Percentiles rank a stretch among this genome's conserved stretches.
Evolutionary conservation across 1,284 basidiomycete species (phyloP).

Genomic region (Apiotrichum brassicae): DNA sequence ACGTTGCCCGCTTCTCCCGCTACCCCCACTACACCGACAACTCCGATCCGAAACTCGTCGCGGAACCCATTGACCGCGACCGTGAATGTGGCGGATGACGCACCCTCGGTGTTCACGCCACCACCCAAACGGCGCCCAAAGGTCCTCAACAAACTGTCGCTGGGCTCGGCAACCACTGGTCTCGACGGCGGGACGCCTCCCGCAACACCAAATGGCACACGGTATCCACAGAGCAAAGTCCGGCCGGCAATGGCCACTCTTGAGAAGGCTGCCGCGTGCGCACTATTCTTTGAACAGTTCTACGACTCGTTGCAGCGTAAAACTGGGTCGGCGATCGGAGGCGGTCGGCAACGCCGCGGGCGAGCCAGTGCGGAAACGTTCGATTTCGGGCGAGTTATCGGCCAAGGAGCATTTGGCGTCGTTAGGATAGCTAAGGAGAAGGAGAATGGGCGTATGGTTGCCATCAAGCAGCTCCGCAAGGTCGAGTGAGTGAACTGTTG

Average conservation of each 20-base stretch:
- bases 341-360: constrained; percentile 1
- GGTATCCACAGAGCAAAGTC: neutral
- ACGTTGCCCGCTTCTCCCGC: neutral
- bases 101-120: neutral
- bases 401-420: constrained; percentile 94
- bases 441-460: constrained; percentile 71
- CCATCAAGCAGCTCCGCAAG: constrained; percentile 97
- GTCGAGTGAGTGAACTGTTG: constrained; percentile 53
- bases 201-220: neutral
- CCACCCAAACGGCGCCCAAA: constrained; percentile 4
- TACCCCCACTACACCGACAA: neutral
- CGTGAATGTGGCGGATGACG: neutral
- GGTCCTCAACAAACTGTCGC: constrained; percentile 15
- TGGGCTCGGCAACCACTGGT: neutral
- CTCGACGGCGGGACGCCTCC: neutral
- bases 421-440: constrained; percentile 84
- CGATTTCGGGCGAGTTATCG: constrained; percentile 86
- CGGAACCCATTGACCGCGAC: too few relatives aligned
- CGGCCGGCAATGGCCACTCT: constrained; percentile 76
- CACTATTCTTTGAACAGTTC: constrained; percentile 93
- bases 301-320: constrained; percentile 73
- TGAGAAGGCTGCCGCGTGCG: constrained; percentile 84
- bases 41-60: too few relatives aligned
- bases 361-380: constrained; percentile 51
- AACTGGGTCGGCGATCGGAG: neutral